Percentiles rank a stretch among this genome's conserved stretches.
These are phyloP conservation scores for Lycium ferocissimum DNA, from an alignment of 257 asterid species.

Conservation along the genomic window DNA sequence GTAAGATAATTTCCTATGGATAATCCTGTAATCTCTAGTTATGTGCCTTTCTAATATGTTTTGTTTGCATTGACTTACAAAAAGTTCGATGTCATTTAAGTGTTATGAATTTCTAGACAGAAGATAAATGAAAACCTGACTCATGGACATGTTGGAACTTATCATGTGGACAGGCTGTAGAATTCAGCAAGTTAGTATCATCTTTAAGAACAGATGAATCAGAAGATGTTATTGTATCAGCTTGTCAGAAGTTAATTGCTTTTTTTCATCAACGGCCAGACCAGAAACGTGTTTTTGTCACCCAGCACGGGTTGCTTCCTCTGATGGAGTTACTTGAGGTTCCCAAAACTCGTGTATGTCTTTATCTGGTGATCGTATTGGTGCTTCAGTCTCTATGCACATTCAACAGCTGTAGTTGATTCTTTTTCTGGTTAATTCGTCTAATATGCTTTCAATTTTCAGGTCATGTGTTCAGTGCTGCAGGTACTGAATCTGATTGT, in stretches of 20 bases:
- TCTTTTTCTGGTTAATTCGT: background rate
- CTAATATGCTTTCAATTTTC: slow-evolving; percentile 30
- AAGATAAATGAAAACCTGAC: slow-evolving; percentile 14
- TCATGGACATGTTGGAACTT: slow-evolving; percentile 19
- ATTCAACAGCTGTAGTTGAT: background rate
- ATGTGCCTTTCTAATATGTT: background rate
- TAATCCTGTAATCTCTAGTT: background rate
- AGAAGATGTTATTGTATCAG: slow-evolving; percentile 83
- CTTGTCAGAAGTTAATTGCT: slow-evolving; percentile 87
- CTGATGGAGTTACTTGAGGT: slow-evolving; percentile 92
- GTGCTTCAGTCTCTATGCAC: slow-evolving; percentile 22
- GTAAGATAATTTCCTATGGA: background rate
- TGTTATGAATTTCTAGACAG: slow-evolving; percentile 15
- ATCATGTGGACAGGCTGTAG: slow-evolving; percentile 76
- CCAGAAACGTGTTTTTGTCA: slow-evolving; percentile 86
- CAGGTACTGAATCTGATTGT: slow-evolving; percentile 91
- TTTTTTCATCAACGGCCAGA: slow-evolving; percentile 92
- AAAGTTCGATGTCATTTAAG: background rate
- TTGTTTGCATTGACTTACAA: slow-evolving; percentile 7
- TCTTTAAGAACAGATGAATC: slow-evolving; percentile 93
- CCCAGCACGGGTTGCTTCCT: slow-evolving; percentile 97
- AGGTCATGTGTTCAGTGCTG: slow-evolving; percentile 91
- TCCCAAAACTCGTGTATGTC: slow-evolving; percentile 83
- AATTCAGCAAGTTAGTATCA: slow-evolving; percentile 85
- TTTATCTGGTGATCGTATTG: slow-evolving; percentile 33